Evolutionary conservation across 495 filamentous ascomycete genomes (phyloP), one percentile per base, ranked within the genome.

Genomic region (Immersiella caudata): DNA sequence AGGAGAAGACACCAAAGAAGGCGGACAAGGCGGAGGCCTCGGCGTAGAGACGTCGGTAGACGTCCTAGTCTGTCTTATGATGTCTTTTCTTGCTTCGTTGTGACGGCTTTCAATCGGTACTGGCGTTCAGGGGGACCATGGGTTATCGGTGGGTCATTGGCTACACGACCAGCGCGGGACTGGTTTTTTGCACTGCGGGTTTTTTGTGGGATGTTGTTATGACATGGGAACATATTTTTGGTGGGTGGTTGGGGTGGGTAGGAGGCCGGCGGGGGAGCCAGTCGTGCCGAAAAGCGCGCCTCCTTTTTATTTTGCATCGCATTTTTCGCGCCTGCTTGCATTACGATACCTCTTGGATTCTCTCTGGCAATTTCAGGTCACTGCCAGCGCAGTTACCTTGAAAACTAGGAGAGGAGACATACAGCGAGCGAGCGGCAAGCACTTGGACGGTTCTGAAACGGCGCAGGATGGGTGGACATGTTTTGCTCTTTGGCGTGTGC

Each of bases 1-100:
- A 93, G 86, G 81, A 86, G 74, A 86, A 87, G 68, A 76, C 85
- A 12, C 75, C 86, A 22, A 88, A 87, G 84, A 88, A 89, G 79
- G 86, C 82, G 52, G 81, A 78, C 67, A 77, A 78, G 67, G 80
- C 80, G 11, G 73, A 75, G 51, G 78, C 68, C 71, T 65, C 57
- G 65, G 67, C 64, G 70, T 73, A 60, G 64, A 14, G 35, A 52
- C 55, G 25, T 36, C 54, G 22, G 52, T 52, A 12, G 16, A 16
- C 22, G 54, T 69, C 68, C 64, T 74, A 58, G 71, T 68, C 68
- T 68, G 67, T 69, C 67, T 67, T 25, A 59, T 67, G 63, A 68
- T 68, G 65, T 71, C 65, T 66, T 62, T 66, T 67, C 26, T 65
- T 35, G 51, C 12, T 67, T 26, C 63, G 64, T 68, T 40, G 65